phyloP scores from a whole-genome alignment of 179 eudicot species.

The Sideroxylon spinosum region DNA sequence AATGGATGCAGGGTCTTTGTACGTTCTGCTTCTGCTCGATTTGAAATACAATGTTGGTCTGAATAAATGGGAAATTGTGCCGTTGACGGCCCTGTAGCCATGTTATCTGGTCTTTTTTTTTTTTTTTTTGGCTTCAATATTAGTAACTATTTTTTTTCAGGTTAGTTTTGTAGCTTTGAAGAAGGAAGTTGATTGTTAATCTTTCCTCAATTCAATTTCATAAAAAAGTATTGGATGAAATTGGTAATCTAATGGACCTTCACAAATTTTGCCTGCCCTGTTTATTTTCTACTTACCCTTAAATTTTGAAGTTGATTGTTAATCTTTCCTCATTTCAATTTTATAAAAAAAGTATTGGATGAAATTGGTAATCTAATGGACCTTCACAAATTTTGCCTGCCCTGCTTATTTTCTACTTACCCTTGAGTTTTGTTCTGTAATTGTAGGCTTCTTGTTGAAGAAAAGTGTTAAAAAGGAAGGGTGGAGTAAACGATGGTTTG shows the following conservation, averaged over 20 bases:
- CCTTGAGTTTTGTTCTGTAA: background rate
- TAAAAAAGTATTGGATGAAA: background rate
- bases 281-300: background rate
- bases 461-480: constrained; percentile 81
- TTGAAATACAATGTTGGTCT: background rate
- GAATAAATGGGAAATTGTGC: background rate
- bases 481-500: constrained; percentile 96
- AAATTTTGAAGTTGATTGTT: no score
- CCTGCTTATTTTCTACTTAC: background rate
- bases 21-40: background rate
- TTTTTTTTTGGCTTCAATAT: background rate
- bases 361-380: background rate
- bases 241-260: background rate
- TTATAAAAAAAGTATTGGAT: no score
- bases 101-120: background rate
- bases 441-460: constrained; percentile 42
- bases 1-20: background rate
- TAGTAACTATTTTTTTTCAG: background rate
- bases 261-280: background rate
- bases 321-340: no score
- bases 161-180: background rate
- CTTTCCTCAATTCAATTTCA: background rate
- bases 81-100: background rate
- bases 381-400: background rate
- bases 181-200: background rate